Conservation (phyloP, 495 filamentous ascomycete species). For the Amphirosellinia nigrospora region DNA sequence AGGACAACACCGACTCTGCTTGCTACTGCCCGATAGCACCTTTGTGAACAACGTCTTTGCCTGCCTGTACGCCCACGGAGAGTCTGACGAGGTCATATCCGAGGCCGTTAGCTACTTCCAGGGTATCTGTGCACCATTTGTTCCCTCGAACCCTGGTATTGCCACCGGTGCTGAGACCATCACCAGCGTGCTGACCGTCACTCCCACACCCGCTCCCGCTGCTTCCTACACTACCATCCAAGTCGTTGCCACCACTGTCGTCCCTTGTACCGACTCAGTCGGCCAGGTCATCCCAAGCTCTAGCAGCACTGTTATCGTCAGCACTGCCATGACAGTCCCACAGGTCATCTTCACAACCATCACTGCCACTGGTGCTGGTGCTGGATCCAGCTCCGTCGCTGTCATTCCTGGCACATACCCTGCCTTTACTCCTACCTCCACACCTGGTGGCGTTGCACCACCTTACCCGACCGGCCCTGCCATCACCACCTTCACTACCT, state of each 20-base stretch:
- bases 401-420: conserved; percentile 56
- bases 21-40: conserved; percentile 86
- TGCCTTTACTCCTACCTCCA: conserved; percentile 31
- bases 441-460: conserved; percentile 29
- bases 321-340: conserved; percentile 72
- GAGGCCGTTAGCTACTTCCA: conserved; percentile 83
- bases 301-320: conserved; percentile 59
- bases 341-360: conserved; percentile 73
- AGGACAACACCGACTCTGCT: conserved; percentile 76
- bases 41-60: conserved; percentile 83
- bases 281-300: conserved; percentile 57
- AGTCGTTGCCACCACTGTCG: conserved; percentile 56
- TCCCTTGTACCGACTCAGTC: conserved; percentile 57
- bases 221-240: conserved; percentile 67
- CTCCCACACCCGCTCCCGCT: conserved; percentile 50
- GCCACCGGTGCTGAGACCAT: conserved; percentile 66
- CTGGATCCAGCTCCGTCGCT: conserved; percentile 45
- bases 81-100: conserved; percentile 67
- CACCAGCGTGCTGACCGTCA: conserved; percentile 63
- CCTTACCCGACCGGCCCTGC: conserved; percentile 35
- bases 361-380: conserved; percentile 42
- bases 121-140: conserved; percentile 83
- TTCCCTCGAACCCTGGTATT: conserved; percentile 81
- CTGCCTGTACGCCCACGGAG: conserved; percentile 80
- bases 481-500: conserved; percentile 37